Percentiles rank a stretch among this genome's conserved stretches.
Evolutionary conservation across 306 rosid species (phyloP).

Genomic region (Castanea mollissima): DNA sequence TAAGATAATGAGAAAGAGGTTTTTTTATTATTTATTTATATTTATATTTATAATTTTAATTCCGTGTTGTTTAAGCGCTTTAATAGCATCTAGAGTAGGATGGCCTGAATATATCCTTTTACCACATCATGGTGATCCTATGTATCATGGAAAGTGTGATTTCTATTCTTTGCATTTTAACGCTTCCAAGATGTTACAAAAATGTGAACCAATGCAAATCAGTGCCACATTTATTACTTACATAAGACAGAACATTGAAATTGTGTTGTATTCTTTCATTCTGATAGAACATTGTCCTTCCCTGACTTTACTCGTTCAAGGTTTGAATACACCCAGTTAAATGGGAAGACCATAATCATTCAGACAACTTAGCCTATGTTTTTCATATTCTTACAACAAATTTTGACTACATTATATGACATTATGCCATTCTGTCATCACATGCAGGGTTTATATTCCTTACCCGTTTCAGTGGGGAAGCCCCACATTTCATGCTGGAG

Average conservation of each 20-base stretch:
- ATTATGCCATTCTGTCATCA: background rate
- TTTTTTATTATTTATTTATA: background rate
- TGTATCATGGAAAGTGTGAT: background rate
- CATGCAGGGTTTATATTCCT: background rate
- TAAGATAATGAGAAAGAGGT: background rate
- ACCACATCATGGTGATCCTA: background rate
- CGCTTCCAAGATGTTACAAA: background rate
- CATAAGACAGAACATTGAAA: too few species aligned
- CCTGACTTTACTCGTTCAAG: background rate
- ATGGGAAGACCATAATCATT: background rate
- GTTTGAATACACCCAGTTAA: background rate
- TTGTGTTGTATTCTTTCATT: background rate
- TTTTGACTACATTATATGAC: background rate
- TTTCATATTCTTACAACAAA: background rate
- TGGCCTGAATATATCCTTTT: background rate
- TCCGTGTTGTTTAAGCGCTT: background rate
- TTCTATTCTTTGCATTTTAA: background rate
- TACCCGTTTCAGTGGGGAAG: background rate
- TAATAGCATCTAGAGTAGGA: background rate
- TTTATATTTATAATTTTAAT: background rate
- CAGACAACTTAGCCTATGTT: background rate
- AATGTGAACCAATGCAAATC: too few species aligned
- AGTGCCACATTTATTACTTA: too few species aligned
- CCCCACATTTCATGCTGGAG: background rate
- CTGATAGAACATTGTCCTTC: background rate